Conservation (phyloP, 768 basidiomycete species). For the Macrolepiota albuminosa region DNA sequence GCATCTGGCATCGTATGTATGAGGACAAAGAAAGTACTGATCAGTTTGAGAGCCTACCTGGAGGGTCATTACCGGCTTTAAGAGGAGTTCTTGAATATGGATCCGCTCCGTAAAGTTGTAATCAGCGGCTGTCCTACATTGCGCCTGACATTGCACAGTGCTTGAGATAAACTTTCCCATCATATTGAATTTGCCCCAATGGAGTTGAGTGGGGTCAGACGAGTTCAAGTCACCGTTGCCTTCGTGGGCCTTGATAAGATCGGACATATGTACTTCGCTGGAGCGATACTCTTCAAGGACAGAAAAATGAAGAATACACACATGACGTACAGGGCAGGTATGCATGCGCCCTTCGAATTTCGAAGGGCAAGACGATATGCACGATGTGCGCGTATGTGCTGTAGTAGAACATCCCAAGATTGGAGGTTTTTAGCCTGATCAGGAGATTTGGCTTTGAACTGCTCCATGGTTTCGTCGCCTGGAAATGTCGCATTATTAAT, state of each 20-base stretch:
- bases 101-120: constrained; percentile 59
- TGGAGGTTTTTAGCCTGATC: constrained; percentile 72
- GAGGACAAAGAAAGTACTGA: neutral
- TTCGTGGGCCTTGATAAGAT: constrained; percentile 83
- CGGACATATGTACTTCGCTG: constrained; percentile 89
- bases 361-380: constrained; percentile 88
- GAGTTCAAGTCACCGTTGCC: constrained; percentile 72
- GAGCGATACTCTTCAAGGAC: constrained; percentile 6
- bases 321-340: constrained; percentile 71
- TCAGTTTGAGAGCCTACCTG: constrained; percentile 42
- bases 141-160: constrained; percentile 73
- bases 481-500: constrained; percentile 80
- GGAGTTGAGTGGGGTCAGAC: constrained; percentile 66
- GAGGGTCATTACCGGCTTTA: constrained; percentile 58
- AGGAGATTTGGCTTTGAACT: constrained; percentile 61
- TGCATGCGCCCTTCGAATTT: constrained; percentile 80
- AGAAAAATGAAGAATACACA: neutral
- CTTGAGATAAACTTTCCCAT: constrained; percentile 82
- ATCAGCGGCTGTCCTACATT: constrained; percentile 56
- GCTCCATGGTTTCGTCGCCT: constrained; percentile 72
- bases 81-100: constrained; percentile 52
- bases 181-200: constrained; percentile 96
- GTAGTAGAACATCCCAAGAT: constrained; percentile 82
- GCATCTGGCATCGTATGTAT: constrained; percentile 43
- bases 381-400: constrained; percentile 76